Conservation (phyloP, 352 stramenopile species). For the Plasmopara muralis region DNA sequence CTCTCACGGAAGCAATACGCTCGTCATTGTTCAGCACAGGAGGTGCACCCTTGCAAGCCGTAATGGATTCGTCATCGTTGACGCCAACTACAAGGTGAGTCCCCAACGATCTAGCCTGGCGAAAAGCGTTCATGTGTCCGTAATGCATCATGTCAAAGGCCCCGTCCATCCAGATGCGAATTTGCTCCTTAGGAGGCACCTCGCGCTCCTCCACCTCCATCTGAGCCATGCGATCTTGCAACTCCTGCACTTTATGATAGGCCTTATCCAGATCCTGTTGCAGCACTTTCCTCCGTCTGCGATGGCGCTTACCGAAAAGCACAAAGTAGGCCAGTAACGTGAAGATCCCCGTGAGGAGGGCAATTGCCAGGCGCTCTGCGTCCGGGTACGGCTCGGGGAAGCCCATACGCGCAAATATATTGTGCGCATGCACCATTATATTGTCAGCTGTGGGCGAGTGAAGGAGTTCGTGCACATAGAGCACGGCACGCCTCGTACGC, state of each 20-base stretch:
- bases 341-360: slow-evolving; percentile 68
- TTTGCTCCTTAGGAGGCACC: slow-evolving; percentile 72
- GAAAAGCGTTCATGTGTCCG: slow-evolving; percentile 99
- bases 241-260: slow-evolving; percentile 73
- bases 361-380: slow-evolving; percentile 77
- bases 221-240: slow-evolving; percentile 77
- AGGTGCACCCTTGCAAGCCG: slow-evolving; percentile 91
- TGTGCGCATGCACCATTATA: slow-evolving; percentile 64
- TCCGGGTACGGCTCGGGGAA: slow-evolving; percentile 83
- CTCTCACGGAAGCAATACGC: slow-evolving; percentile 91
- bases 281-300: slow-evolving; percentile 52
- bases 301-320: slow-evolving; percentile 83
- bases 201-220: slow-evolving; percentile 73
- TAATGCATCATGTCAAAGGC: slow-evolving; percentile 99
- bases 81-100: slow-evolving; percentile 98
- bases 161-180: slow-evolving; percentile 98
- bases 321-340: slow-evolving; percentile 84
- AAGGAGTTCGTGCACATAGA: slow-evolving; percentile 72
- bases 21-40: slow-evolving; percentile 97
- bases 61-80: slow-evolving; percentile 97
- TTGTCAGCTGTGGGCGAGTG: slow-evolving; percentile 67
- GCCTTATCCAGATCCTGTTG: slow-evolving; percentile 72
- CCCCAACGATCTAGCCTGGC: slow-evolving; percentile 91
- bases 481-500: slow-evolving; percentile 48
- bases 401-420: slow-evolving; percentile 53